phyloP scores from a whole-genome alignment of 2,329 filamentous ascomycete genomes.

The Scedosporium apiospermum region DNA sequence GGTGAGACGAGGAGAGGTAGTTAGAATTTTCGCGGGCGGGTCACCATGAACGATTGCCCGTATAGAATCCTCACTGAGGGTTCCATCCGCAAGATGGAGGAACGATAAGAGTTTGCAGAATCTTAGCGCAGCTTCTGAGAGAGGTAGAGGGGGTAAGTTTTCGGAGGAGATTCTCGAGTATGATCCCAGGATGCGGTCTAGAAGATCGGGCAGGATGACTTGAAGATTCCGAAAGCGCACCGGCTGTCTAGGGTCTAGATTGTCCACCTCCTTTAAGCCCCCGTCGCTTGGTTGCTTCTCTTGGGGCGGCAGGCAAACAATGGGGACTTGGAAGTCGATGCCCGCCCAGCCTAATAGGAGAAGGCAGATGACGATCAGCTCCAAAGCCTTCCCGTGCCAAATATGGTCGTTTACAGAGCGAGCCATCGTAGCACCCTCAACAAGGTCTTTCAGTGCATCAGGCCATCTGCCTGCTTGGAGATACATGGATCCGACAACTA shows the following conservation, averaged over 20 bases:
- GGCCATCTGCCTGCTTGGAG: constrained; percentile 84
- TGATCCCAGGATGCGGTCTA: constrained; percentile 64
- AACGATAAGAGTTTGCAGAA: constrained; percentile 61
- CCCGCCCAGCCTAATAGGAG: constrained; percentile 77
- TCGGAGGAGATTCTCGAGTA: constrained; percentile 65
- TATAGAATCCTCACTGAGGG: constrained; percentile 49
- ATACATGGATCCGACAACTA: constrained; percentile 77
- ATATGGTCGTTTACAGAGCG: constrained; percentile 79
- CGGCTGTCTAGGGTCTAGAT: constrained; percentile 33
- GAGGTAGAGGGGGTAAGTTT: constrained; percentile 58
- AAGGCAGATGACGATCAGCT: constrained; percentile 75
- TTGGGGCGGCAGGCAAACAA: constrained; percentile 41
- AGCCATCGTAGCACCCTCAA: constrained; percentile 68
- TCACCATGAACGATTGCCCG: constrained; percentile 57
- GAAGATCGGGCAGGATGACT: constrained; percentile 57
- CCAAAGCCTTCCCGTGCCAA: constrained; percentile 95
- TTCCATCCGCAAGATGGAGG: constrained; percentile 56
- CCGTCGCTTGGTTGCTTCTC: constrained; percentile 31
- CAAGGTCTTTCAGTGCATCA: constrained; percentile 75
- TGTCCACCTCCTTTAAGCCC: constrained; percentile 10
- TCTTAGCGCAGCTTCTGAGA: constrained; percentile 65
- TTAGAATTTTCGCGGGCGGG: constrained; percentile 38
- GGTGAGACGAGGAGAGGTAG: constrained; percentile 44
- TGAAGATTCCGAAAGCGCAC: constrained; percentile 46
- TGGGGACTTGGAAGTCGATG: constrained; percentile 70